Conservation (phyloP, 495 filamentous ascomycete genomes). For the Neurospora pannonica region DNA sequence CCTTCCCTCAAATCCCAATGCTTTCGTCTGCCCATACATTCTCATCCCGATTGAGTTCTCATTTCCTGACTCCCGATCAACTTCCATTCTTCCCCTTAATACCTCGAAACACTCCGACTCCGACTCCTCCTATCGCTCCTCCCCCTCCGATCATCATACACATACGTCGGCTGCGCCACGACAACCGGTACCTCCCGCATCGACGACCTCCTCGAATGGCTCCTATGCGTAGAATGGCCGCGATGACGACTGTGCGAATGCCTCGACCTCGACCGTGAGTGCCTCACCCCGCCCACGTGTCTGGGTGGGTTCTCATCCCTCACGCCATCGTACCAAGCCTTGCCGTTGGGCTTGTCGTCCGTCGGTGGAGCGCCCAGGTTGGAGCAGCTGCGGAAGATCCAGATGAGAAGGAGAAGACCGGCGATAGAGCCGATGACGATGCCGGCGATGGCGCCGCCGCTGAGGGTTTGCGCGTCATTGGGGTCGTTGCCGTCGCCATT, state of each 20-base stretch:
- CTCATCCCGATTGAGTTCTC: not conserved
- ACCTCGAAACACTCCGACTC: conserved; percentile 1
- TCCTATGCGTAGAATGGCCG: not conserved
- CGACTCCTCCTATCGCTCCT: not conserved
- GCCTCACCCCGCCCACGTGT: not conserved
- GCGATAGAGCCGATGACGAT: conserved; percentile 51
- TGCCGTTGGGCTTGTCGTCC: conserved; percentile 1
- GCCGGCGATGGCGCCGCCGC: conserved; percentile 48
- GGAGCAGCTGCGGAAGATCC: conserved; percentile 38
- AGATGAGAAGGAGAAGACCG: conserved; percentile 44
- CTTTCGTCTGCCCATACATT: not conserved
- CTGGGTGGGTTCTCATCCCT: conserved; percentile 8
- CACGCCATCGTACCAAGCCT: conserved; percentile 23
- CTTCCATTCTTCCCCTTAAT: not conserved
- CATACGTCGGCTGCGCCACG: conserved; percentile 2
- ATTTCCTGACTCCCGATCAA: not conserved
- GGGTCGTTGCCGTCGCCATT: conserved; percentile 4
- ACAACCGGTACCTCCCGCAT: conserved; percentile 8
- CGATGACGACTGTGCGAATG: conserved; percentile 3
- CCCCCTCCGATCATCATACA: conserved; percentile 1
- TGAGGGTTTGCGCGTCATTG: conserved; percentile 26
- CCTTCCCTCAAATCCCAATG: not conserved
- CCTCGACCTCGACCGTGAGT: not conserved
- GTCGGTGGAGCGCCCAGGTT: conserved; percentile 27
- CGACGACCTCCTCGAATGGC: not conserved